Evolutionary conservation across 805 yeast species (phyloP).

Genomic region (Blastobotrys americana): DNA sequence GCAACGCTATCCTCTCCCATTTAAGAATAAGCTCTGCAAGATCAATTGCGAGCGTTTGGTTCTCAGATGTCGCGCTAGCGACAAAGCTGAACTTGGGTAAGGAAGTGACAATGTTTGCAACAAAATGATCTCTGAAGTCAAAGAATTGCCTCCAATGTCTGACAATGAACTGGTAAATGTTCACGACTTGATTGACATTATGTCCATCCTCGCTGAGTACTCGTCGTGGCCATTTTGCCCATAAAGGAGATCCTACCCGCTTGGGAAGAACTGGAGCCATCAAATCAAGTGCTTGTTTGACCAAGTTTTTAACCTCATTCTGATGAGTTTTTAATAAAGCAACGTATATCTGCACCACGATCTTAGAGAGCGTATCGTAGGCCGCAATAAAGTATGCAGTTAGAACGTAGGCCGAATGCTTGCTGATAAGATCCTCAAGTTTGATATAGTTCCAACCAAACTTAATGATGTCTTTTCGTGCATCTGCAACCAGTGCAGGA

Average conservation of each 20-base stretch:
- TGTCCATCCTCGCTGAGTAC: conserved; percentile 86
- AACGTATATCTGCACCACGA: conserved; percentile 87
- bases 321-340: conserved; percentile 81
- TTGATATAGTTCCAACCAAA: conserved; percentile 92
- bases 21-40: conserved; percentile 74
- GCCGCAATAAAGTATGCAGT: conserved; percentile 80
- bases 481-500: conserved; percentile 49
- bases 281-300: conserved; percentile 78
- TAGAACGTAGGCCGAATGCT: conserved; percentile 87
- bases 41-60: conserved; percentile 80
- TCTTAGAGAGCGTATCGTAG: conserved; percentile 80
- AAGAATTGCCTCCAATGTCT: conserved; percentile 79
- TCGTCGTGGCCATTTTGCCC: conserved; percentile 95
- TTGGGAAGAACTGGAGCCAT: conserved; percentile 80
- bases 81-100: conserved; percentile 82
- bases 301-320: conserved; percentile 73
- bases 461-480: conserved; percentile 78
- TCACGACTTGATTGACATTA: conserved; percentile 75
- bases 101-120: conserved; percentile 81
- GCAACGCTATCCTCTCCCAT: conserved; percentile 60
- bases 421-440: conserved; percentile 78
- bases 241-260: conserved; percentile 52
- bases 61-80: conserved; percentile 71
- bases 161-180: conserved; percentile 82
- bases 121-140: conserved; percentile 79